Evolutionary conservation across 768 basidiomycete species (phyloP).

Genomic region (Pulveroboletus sp.): DNA sequence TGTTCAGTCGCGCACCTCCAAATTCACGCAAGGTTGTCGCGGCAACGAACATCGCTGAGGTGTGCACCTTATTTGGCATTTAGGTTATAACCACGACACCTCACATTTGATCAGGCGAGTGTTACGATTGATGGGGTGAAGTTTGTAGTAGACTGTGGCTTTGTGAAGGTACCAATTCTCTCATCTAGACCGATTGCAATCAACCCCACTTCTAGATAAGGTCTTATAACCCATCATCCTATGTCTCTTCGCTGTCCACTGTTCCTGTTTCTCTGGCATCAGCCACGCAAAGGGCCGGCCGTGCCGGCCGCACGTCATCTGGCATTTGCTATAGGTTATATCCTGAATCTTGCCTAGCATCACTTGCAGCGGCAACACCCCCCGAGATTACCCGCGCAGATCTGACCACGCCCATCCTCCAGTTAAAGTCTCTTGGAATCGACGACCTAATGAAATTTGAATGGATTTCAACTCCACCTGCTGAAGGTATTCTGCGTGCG

Average conservation of each 20-base stretch:
- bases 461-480: conserved; percentile 87
- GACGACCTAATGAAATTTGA: conserved; percentile 96
- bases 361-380: conserved; percentile 65
- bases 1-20: conserved; percentile 74
- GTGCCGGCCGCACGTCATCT: conserved; percentile 89
- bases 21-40: conserved; percentile 87
- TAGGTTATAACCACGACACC: neutral
- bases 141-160: conserved; percentile 91
- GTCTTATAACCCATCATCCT: conserved; percentile 82
- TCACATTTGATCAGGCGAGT: conserved; percentile 57
- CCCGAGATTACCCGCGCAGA: conserved; percentile 92
- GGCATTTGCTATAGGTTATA: conserved; percentile 94
- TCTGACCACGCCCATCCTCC: conserved; percentile 86
- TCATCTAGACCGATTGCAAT: too few species aligned
- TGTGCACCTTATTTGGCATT: conserved; percentile 23
- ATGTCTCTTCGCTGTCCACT: conserved; percentile 78
- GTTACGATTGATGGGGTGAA: conserved; percentile 96
- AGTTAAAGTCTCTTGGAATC: conserved; percentile 91
- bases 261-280: conserved; percentile 86
- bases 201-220: conserved; percentile 72
- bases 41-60: conserved; percentile 95
- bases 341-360: conserved; percentile 54
- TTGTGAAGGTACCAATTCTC: conserved; percentile 72
- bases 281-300: conserved; percentile 88
- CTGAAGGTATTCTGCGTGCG: conserved; percentile 79